Conservation (phyloP, 805 yeast species). For the Teunomyces cretensis region DNA sequence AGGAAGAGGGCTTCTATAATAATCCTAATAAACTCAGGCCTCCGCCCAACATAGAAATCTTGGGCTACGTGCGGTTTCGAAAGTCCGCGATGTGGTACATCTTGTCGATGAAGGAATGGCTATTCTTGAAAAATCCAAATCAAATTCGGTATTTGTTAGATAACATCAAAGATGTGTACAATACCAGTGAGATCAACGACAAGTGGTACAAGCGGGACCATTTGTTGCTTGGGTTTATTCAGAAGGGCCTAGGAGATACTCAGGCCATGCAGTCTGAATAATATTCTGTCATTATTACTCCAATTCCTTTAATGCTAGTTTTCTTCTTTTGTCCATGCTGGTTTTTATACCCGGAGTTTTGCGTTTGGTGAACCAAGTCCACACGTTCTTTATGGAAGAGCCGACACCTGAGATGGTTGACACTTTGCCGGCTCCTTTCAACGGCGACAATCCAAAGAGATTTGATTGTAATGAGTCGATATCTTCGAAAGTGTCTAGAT, state of each 20-base stretch:
- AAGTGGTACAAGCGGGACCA: conserved; percentile 37
- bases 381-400: conserved; percentile 18
- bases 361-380: conserved; percentile 23
- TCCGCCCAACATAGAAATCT: conserved; percentile 40
- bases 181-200: conserved; percentile 11
- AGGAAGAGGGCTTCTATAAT: conserved; percentile 28
- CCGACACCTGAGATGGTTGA: conserved; percentile 30
- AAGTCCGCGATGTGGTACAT: conserved; percentile 78
- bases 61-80: conserved; percentile 59
- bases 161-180: conserved; percentile 25
- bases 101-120: conserved; percentile 73
- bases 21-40: conserved; percentile 36
- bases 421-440: conserved; percentile 41
- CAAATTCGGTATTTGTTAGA: conserved; percentile 27
- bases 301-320: conserved; percentile 40
- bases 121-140: conserved; percentile 22
- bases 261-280: neutral
- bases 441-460: conserved; percentile 39
- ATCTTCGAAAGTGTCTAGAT: conserved; percentile 25
- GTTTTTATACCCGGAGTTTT: conserved; percentile 17
- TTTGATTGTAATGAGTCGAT: conserved; percentile 33
- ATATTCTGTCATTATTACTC: conserved; percentile 21
- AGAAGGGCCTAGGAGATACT: conserved; percentile 5
- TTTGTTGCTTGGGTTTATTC: conserved; percentile 24
- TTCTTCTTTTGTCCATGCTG: conserved; percentile 41